Evolutionary conservation across 305 asterid species (phyloP), one percentile per base, ranked within the genome.

Genomic region (Ilex paraguariensis): DNA sequence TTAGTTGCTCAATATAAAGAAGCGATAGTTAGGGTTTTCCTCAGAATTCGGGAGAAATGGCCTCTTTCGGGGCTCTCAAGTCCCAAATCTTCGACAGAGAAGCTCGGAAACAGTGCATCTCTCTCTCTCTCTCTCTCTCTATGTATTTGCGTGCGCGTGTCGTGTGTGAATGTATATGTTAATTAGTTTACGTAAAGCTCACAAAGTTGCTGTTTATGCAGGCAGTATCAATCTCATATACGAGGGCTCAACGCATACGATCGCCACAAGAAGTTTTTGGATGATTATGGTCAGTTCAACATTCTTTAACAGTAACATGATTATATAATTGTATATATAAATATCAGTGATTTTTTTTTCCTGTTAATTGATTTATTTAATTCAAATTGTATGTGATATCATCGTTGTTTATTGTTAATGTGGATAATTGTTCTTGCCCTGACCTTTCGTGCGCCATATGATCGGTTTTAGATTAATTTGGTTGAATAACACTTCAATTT

Each of bases 221-320:
- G 96, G 86, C 90, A 87, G 61, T 85, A 87, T 57, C 95, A 87
- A 77, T 90, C 91, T 71, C 83, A 87, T 66, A 78, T 92, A 36
- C 87, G 82, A 72, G 98, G 98, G 57, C 97, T 92, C 79, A 92
- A 92, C 73, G 98, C 97, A 33, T 92, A 85, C 68, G 96, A 92
- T 74, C 98, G 98, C 64, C 98, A 92, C 83, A 84, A 84, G 80
- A 92, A 84, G 64, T 92, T 87, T 69, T 46, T 92, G 77, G 72
- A 80, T 63, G 97, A 92, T 69, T 92, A 92, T 66, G 90, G 96
- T 87, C 14, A 69, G 79, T 68, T 67, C 42, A 5, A 5, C 9
- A 36, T 36, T 36, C 42, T 3, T 36, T 36, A 36, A 36, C 28
- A 21, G 28, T 0, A 21, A 21, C 28, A 21, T 21, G 28, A 21